Percentiles rank a stretch among this genome's conserved stretches.
Conservation (phyloP, 202 grass and related monocot genomes). For the Digitaria exilis region DNA sequence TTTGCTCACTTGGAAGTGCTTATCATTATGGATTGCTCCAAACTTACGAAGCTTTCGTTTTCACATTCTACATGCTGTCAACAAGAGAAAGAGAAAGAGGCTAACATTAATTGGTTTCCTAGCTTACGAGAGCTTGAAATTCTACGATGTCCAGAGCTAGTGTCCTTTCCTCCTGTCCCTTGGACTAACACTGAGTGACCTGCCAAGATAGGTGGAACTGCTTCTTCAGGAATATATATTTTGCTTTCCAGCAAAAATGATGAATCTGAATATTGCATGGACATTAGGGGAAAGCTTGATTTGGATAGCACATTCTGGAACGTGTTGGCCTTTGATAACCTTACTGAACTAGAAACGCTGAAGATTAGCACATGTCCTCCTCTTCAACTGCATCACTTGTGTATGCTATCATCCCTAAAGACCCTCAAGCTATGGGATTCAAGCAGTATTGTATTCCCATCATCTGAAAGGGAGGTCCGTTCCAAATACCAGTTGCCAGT, state of each 20-base stretch:
- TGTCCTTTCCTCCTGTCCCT: neutral
- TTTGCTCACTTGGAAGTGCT: neutral
- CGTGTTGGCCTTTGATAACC: neutral
- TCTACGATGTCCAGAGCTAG: neutral
- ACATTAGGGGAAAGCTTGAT: neutral
- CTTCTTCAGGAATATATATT: fast-evolving
- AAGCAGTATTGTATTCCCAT: neutral
- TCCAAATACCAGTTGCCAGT: neutral
- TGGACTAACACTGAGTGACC: neutral
- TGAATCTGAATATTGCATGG: neutral
- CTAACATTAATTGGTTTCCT: neutral
- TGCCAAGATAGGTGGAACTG: fast-evolving
- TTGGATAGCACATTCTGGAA: neutral
- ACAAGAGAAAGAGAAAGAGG: neutral
- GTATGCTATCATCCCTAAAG: too few relatives aligned
- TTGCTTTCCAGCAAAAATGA: neutral
- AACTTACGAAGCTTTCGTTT: neutral
- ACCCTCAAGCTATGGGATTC: neutral
- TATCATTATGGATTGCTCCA: neutral
- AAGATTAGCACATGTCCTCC: fast-evolving
- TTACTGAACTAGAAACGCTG: neutral
- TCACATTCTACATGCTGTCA: neutral
- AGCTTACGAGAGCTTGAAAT: neutral
- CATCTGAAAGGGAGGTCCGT: neutral
- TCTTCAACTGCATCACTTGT: neutral